Evolutionary conservation across 345 rosid species (phyloP).

Genomic region (Draba incana): DNA sequence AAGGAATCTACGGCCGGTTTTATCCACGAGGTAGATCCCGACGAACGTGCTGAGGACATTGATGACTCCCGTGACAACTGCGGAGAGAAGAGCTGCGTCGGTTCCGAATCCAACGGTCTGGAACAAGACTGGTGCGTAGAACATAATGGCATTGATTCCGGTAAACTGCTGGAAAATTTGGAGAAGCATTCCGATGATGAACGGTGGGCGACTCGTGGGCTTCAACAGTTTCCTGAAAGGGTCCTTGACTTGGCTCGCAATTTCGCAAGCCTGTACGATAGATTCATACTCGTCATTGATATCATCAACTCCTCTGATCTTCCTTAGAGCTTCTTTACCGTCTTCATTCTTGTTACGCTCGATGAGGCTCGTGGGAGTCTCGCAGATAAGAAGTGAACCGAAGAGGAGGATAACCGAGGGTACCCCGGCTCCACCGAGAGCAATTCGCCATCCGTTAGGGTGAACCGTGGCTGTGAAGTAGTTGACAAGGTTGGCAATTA

Average conservation of each 20-base stretch:
- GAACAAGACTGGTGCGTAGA: constrained; percentile 66
- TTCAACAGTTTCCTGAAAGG: constrained; percentile 59
- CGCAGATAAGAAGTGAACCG: constrained; percentile 54
- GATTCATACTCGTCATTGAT: constrained; percentile 50
- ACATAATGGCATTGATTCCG: constrained; percentile 62
- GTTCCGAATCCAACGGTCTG: constrained; percentile 68
- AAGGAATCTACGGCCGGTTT: constrained; percentile 56
- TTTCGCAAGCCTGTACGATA: constrained; percentile 48
- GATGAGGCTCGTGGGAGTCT: constrained; percentile 70
- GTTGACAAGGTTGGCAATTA: constrained; percentile 63
- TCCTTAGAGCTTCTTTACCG: constrained; percentile 49
- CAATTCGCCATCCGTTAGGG: constrained; percentile 60
- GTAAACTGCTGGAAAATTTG: constrained; percentile 71
- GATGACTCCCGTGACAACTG: constrained; percentile 62
- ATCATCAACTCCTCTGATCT: constrained; percentile 60
- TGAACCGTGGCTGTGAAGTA: constrained; percentile 46
- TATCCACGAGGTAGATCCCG: constrained; percentile 62
- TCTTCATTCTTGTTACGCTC: constrained; percentile 51
- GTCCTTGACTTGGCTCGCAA: constrained; percentile 49
- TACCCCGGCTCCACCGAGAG: constrained; percentile 55
- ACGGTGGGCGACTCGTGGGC: constrained; percentile 54
- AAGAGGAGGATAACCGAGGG: constrained; percentile 54
- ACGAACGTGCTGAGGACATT: constrained; percentile 65
- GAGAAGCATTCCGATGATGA: constrained; percentile 52
- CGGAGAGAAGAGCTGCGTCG: constrained; percentile 58